Evolutionary conservation across 352 stramenopile species (phyloP), one percentile per base, ranked within the genome.

Genomic region (Pythium aphanidermatum): DNA sequence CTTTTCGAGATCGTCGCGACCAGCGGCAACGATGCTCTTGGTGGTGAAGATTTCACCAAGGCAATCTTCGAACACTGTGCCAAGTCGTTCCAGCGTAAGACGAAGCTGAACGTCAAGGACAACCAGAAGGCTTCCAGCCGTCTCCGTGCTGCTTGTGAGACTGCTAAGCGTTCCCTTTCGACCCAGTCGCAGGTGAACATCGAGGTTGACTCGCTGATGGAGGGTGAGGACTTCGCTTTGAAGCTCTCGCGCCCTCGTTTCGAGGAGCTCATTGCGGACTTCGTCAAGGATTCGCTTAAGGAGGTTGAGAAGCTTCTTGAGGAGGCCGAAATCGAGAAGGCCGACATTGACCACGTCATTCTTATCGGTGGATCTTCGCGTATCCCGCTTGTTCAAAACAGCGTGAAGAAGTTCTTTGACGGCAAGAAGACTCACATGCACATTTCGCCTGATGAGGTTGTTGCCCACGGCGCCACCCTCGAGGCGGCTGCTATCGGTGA

Each of bases 1-100:
- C 95, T 99, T 45, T 98, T 99, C 58, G 95, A 99, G 73, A 84
- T 99, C 21, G 91, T 98, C 46, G 94, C 92, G 47, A 98, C 95
- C 30, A 90, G 76, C 26, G 95, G 96, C 60, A 97, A 99, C 63
- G 97, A 97, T 50, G 86, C 95, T 46, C 74, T 98, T 8, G 95
- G 95, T 31, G 95, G 95, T 28, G 94, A 98, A 55, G 91, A 98
- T 78, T 98, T 99, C 58, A 97, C 98, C 39, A 86, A 95, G 50
- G 75, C 77, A n/a, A 64, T 99, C 46, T 95, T 98, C 27, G 93
- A 98, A 26, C 95, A 98, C 88, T 98, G 95, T 58, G 76, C 91
- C 49, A 83, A 96, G 57, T 79, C 97, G 46, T 98, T 99, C 74
- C 82, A 97, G 69, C 74, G 83, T 55, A 93, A 96, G 71, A 91